Conservation (phyloP, 202 grass and related monocot species). For the Carex sylvatica region DNA sequence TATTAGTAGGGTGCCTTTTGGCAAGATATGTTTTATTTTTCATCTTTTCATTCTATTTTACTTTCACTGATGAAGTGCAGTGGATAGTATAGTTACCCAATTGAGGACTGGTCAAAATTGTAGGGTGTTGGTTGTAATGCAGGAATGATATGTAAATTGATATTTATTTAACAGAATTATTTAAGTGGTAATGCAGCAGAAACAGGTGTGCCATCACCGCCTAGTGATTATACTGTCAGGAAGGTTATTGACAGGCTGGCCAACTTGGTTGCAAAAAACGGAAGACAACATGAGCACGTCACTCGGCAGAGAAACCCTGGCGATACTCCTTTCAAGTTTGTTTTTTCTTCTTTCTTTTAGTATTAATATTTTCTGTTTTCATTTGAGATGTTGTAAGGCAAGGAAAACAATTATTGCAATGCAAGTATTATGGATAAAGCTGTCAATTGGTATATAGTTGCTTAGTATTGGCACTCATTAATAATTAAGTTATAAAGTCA, state of each 20-base stretch:
- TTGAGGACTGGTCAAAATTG: slow-evolving; percentile 4
- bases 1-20: slow-evolving; percentile 1
- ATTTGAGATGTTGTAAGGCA: neutral
- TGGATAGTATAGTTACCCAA: neutral
- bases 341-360: neutral
- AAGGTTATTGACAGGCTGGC: slow-evolving; percentile 94
- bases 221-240: slow-evolving; percentile 85
- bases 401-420: neutral
- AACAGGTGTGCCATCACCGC: slow-evolving; percentile 39
- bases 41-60: neutral
- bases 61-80: neutral
- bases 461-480: neutral
- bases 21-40: neutral
- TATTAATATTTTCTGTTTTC: neutral
- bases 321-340: slow-evolving; percentile 97
- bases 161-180: slow-evolving; percentile 79
- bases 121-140: slow-evolving; percentile 74
- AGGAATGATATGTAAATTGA: slow-evolving; percentile 54
- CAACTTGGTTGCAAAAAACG: slow-evolving; percentile 94
- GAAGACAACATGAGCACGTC: slow-evolving; percentile 87
- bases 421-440: neutral
- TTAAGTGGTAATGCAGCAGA: slow-evolving; percentile 98
- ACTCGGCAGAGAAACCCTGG: slow-evolving; percentile 89
- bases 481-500: neutral
- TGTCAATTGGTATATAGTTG: neutral